Evolutionary conservation across 2,329 filamentous ascomycete genomes (phyloP), one percentile per base, ranked within the genome.

Genomic region (Aspergillus candidus): DNA sequence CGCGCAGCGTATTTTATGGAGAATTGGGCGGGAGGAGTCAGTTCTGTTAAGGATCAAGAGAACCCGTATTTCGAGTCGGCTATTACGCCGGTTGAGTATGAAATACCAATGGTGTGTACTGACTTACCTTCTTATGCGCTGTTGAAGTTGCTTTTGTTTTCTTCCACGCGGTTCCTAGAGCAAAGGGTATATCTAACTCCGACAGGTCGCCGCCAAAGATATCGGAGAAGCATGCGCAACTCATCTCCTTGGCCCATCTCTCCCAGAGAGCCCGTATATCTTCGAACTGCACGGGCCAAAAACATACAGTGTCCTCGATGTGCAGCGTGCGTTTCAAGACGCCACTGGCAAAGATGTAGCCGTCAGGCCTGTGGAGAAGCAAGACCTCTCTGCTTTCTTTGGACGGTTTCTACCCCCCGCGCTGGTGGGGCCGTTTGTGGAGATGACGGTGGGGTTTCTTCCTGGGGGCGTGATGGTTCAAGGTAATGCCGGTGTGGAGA

Each of bases 1-100:
- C 38, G 51, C 32, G 49, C 49, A 17, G 36, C 46, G 4, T 53
- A 49, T 35, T 48, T 53, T 22, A 53, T 53, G 49, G 51, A 53
- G 22, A 51, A 51, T 13, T 53, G 51, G 51, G 44, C 41, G 4
- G 13, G 38, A 1, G 35, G 14, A 3, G 15, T 50, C 4, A 11
- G 27, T 10, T 43, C 46, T 1, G 41, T 49, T 3, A 40, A 34
- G 15, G 35, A 34, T 3, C 32, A 49, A 17, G 6, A 35, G 3
- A 10, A 10, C 6, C 44, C 51, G 33, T 44, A 41, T 31, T 42
- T 51, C 3, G 38, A 38, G 27, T 48, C 51, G 3, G 34, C 18
- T 3, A 46, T 53, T 15, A 49, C 44, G 4, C 49, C 51, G 6
- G 13, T 43, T 13, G 49, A 50, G 4, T 51, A 47, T 36, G 32